Evolutionary conservation across 2,329 filamentous ascomycete genomes (phyloP), one percentile per base, ranked within the genome.

Genomic region (Parasarocladium wereldwijsianum): DNA sequence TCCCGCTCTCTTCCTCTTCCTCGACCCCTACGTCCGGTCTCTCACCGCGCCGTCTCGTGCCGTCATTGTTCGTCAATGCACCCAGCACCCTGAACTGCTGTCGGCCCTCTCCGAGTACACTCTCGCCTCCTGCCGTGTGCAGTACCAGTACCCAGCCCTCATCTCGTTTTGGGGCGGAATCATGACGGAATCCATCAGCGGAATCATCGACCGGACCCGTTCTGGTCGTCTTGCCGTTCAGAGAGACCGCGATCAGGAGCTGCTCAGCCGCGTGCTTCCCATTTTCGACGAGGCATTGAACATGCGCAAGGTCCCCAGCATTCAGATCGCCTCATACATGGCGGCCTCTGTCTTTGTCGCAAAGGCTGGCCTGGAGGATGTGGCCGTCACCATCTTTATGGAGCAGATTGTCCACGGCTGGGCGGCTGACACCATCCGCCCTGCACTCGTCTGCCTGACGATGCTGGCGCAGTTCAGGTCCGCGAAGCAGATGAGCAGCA

Each of bases 161-260:
- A 57, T 93, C 32, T 78, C 82, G 0, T 94, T 98, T 49, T 98
- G 90, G 87, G 84, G 80, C 4, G 79, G 84, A 26, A 64, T 94
- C 30, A 76, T 81, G 50, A 83, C 84, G 0, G 86, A 98, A 53
- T 76, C 86, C 8, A 66, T 92, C 34, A 80, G 82, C 38, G 77
- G 75, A 17, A 84, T 90, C 61, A 57, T 96, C 34, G 83, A 93
- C 43, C 70, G 67, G 32, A 67, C 75, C 36, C 73, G 71, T 40
- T 86, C 84, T 2, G 86, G 86, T 31, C 68, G 84, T 39, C 67
- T 67, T 39, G 71, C 74, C 36, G 66, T 92, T 4, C 80, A 93
- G 51, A 68, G 70, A 41, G 77, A 90, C 44, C 81, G 84, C 42
- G 76, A 86, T 40, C 81, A 93, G 46, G 74, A 81, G 10, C 59